These are phyloP conservation scores for Ophioceras dolichostomum DNA, from an alignment of 2,329 filamentous ascomycete genomes.

Conservation along the genomic window DNA sequence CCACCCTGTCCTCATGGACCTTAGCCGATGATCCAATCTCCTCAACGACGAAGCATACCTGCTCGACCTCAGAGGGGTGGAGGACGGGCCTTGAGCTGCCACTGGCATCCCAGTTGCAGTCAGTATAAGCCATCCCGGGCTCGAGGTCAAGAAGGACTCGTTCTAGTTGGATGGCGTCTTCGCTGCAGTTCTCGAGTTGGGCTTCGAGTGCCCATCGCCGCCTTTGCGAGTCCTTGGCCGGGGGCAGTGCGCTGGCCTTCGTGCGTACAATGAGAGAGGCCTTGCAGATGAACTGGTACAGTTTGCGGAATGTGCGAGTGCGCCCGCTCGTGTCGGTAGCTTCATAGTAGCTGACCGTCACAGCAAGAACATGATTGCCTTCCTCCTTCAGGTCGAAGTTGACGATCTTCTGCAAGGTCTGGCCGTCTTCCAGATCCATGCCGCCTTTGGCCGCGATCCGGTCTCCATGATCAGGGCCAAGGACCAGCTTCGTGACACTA, in stretches of 20 bases:
- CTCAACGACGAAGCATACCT: constrained; percentile 51
- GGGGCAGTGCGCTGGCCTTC: constrained; percentile 58
- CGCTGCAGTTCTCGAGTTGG: constrained; percentile 89
- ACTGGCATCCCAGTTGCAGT: constrained; percentile 38
- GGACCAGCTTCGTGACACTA: constrained; percentile 49
- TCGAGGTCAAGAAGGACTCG: constrained; percentile 43
- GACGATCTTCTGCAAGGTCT: constrained; percentile 70
- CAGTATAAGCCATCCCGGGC: constrained; percentile 34
- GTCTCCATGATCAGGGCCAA: constrained; percentile 28
- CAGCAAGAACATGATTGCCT: constrained; percentile 83
- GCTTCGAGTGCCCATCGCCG: constrained; percentile 70
- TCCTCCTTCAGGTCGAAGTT: constrained; percentile 86
- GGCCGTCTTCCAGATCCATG: constrained; percentile 44
- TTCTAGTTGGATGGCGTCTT: constrained; percentile 70
- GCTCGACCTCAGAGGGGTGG: constrained; percentile 51
- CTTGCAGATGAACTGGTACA: constrained; percentile 95
- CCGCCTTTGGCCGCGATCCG: constrained; percentile 12
- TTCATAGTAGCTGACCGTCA: constrained; percentile 91
- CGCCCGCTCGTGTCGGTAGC: constrained; percentile 58
- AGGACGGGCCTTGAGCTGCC: constrained; percentile 37
- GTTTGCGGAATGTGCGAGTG: constrained; percentile 78
- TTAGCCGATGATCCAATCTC: constrained; percentile 22
- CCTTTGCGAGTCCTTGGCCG: neutral
- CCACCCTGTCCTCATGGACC: constrained; percentile 27
- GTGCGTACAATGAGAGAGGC: constrained; percentile 81